Evolutionary conservation across 1,284 basidiomycete genomes (phyloP).

Genomic region (Gastroboletus turbinatus): DNA sequence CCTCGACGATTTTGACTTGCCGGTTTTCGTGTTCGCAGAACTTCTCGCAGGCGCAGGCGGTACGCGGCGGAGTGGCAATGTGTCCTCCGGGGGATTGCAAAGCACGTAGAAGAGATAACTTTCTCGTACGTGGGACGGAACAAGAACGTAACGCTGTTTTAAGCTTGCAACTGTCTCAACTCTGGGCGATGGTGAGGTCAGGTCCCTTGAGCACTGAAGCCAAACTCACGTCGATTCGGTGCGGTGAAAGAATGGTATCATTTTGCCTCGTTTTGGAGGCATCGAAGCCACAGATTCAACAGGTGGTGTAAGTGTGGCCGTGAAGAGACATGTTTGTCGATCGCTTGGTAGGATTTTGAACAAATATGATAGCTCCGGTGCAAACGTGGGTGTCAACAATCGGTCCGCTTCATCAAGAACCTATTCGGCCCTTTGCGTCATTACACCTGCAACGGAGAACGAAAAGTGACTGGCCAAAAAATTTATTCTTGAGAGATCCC

Average conservation of each 20-base stretch:
- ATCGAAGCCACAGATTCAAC: conserved; percentile 81
- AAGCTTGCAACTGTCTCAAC: conserved; percentile 85
- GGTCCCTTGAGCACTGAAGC: not conserved
- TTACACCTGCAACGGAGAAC: not conserved
- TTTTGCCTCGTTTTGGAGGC: conserved; percentile 78
- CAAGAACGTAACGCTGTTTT: conserved; percentile 88
- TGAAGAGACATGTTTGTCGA: conserved; percentile 95
- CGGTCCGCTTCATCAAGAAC: conserved; percentile 97
- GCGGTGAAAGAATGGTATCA: conserved; percentile 85
- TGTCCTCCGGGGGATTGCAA: conserved; percentile 83
- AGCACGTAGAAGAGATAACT: conserved; percentile 90
- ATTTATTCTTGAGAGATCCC: conserved; percentile 83
- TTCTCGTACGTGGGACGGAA: conserved; percentile 95
- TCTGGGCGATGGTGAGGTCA: conserved; percentile 40
- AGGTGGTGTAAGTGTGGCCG: conserved; percentile 89
- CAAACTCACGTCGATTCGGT: conserved; percentile 71
- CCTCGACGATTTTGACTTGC: conserved; percentile 36
- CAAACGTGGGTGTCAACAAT: conserved; percentile 87
- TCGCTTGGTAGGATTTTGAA: conserved; percentile 81
- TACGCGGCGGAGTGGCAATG: conserved; percentile 60
- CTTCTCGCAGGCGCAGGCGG: conserved; percentile 46
- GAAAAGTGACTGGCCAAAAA: conserved; percentile 64
- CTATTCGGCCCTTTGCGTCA: conserved; percentile 42
- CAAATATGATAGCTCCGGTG: conserved; percentile 80
- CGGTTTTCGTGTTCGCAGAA: conserved; percentile 33